Percentiles rank a stretch among this genome's conserved stretches.
Evolutionary conservation across 2,329 filamentous ascomycete species (phyloP).

Genomic region (Scedosporium apiospermum): DNA sequence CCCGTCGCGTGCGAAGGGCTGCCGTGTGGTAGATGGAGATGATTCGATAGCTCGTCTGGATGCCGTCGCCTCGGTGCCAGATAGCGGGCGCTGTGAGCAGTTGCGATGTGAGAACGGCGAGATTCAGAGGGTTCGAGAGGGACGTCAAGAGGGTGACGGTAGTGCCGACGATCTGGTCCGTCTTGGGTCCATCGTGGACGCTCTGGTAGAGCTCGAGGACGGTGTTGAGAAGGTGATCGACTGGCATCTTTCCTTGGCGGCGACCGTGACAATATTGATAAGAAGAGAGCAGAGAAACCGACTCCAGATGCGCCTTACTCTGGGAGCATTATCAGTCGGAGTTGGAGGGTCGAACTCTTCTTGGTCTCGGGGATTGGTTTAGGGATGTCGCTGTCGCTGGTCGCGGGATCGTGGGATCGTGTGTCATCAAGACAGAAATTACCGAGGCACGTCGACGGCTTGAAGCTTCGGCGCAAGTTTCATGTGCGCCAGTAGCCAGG

Average conservation of each 20-base stretch:
- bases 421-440: neutral
- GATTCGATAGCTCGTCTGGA: conserved; percentile 54
- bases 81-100: conserved; percentile 62
- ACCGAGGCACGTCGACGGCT: conserved; percentile 3
- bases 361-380: neutral
- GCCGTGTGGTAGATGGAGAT: conserved; percentile 66
- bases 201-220: conserved; percentile 53
- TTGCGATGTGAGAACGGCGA: conserved; percentile 63
- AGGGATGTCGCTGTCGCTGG: neutral
- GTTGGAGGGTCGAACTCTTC: neutral
- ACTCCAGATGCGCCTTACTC: neutral
- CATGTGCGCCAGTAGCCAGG: neutral
- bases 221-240: conserved; percentile 57
- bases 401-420: neutral
- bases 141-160: conserved; percentile 58
- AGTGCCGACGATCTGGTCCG: conserved; percentile 52
- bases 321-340: neutral
- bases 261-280: neutral
- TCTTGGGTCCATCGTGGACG: conserved; percentile 38
- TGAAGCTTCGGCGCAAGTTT: neutral
- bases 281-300: neutral
- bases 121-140: conserved; percentile 66
- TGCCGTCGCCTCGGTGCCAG: conserved; percentile 53
- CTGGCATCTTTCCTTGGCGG: conserved; percentile 41
- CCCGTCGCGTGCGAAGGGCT: conserved; percentile 40